These are phyloP conservation scores for Cryptosporidium xiaoi DNA, from an alignment of 169 alveolate genomes.

Conservation along the genomic window DNA sequence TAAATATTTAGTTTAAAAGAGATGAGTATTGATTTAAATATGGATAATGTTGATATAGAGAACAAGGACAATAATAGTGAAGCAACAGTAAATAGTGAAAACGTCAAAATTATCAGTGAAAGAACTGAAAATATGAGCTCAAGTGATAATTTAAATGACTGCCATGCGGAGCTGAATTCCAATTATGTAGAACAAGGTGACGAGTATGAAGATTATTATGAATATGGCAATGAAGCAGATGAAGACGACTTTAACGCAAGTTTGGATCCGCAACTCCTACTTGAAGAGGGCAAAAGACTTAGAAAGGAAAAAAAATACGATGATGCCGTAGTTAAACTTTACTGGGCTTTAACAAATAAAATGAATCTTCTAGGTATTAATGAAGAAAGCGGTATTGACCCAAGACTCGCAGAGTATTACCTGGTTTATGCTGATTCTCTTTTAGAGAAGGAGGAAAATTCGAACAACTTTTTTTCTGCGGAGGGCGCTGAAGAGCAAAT, in stretches of 20 bases:
- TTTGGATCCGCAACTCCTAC: slow-evolving; percentile 32
- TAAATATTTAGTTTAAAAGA: too few relatives aligned
- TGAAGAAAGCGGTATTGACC: slow-evolving; percentile 66
- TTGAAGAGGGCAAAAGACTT: slow-evolving; percentile 56
- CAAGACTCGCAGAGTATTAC: slow-evolving; percentile 65
- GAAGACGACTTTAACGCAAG: slow-evolving; percentile 54
- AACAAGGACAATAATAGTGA: too few relatives aligned
- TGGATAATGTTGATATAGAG: too few relatives aligned
- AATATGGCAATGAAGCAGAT: slow-evolving; percentile 3
- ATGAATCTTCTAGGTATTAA: slow-evolving; percentile 39
- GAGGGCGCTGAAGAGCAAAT: slow-evolving; percentile 2
- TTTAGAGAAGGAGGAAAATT: slow-evolving; percentile 66
- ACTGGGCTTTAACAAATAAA: slow-evolving; percentile 69
- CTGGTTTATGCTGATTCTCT: slow-evolving; percentile 52
- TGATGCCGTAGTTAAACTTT: slow-evolving; percentile 51
- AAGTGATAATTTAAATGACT: neutral
- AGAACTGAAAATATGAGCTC: neutral
- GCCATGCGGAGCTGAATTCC: neutral
- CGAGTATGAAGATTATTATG: slow-evolving; percentile 22
- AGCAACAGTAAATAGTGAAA: too few relatives aligned
- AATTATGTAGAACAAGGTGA: neutral
- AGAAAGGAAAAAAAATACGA: slow-evolving; percentile 47
- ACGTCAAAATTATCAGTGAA: neutral
- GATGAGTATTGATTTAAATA: too few relatives aligned
- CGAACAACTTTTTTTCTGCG: slow-evolving; percentile 38